These are phyloP conservation scores for Candida boleticola DNA, from an alignment of 805 yeast species.

Conservation along the genomic window DNA sequence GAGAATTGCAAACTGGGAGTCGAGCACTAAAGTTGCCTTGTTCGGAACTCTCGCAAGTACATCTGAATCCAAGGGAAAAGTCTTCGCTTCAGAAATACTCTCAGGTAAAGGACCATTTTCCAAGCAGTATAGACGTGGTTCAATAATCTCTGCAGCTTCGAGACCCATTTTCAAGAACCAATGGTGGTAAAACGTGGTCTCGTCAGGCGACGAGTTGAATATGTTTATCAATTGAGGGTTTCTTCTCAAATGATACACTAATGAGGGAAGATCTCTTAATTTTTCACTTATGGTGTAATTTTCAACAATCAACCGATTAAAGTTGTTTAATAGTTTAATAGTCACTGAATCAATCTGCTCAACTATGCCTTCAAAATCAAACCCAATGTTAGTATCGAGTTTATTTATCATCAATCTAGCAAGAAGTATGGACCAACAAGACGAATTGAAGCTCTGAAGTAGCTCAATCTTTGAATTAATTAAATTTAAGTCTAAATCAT, in stretches of 20 bases:
- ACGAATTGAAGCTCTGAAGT: constrained; percentile 31
- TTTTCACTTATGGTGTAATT: constrained; percentile 18
- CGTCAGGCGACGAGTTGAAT: constrained; percentile 45
- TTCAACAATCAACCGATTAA: constrained; percentile 16
- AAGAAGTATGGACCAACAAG: constrained; percentile 27
- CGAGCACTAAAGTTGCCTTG: constrained; percentile 25
- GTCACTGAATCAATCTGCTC: constrained; percentile 25
- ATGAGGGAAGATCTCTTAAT: constrained; percentile 27
- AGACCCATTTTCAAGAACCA: constrained; percentile 22
- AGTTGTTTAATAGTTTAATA: constrained; percentile 24
- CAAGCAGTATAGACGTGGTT: constrained; percentile 24
- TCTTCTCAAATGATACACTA: constrained; percentile 32
- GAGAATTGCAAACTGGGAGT: constrained; percentile 24
- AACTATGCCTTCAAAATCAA: constrained; percentile 27
- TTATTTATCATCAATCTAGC: constrained; percentile 32
- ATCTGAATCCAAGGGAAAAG: constrained; percentile 17
- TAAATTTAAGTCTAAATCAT: background rate
- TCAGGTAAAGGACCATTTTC: background rate
- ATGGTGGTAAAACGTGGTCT: constrained; percentile 40
- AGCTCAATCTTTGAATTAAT: constrained; percentile 10
- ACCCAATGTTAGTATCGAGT: constrained; percentile 34
- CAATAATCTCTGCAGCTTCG: constrained; percentile 22
- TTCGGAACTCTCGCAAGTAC: constrained; percentile 10
- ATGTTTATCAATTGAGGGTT: constrained; percentile 35
- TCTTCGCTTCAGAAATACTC: background rate